These are phyloP conservation scores for Suillus subluteus DNA, from an alignment of 768 basidiomycete species.

Conservation along the genomic window DNA sequence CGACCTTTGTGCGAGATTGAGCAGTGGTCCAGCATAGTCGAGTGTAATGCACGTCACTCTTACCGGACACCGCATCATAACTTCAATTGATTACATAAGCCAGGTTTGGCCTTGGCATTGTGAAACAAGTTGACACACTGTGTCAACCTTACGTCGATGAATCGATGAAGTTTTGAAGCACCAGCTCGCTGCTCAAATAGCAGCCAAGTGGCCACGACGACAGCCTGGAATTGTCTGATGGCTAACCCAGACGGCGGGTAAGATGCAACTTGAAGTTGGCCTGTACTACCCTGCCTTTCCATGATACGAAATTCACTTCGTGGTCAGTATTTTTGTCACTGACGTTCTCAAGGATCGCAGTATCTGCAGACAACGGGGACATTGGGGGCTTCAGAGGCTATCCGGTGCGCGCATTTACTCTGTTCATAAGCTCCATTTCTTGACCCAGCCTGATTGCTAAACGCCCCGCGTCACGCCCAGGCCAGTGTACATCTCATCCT, in stretches of 20 bases:
- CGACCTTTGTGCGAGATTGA: constrained; percentile 93
- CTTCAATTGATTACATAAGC: background rate
- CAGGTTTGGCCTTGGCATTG: background rate
- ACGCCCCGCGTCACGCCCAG: background rate
- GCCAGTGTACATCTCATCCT: background rate
- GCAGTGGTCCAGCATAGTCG: constrained; percentile 88
- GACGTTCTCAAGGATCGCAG: background rate
- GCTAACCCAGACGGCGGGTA: background rate
- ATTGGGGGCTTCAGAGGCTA: background rate
- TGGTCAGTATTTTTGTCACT: background rate
- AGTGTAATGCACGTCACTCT: background rate
- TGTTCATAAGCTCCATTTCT: background rate
- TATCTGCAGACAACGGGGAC: background rate
- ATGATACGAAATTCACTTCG: background rate
- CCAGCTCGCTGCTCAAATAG: background rate
- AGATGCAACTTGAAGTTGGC: background rate
- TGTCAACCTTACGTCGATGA: background rate
- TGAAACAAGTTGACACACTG: no score
- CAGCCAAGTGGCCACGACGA: background rate
- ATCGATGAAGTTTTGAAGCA: background rate
- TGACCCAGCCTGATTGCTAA: background rate
- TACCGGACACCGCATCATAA: constrained; percentile 1
- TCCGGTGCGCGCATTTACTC: background rate
- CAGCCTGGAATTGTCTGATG: background rate
- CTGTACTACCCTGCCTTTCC: background rate